Base-by-base conservation (phyloP, 179 eudicot genomes). In the Corrigiola litoralis region DNA sequence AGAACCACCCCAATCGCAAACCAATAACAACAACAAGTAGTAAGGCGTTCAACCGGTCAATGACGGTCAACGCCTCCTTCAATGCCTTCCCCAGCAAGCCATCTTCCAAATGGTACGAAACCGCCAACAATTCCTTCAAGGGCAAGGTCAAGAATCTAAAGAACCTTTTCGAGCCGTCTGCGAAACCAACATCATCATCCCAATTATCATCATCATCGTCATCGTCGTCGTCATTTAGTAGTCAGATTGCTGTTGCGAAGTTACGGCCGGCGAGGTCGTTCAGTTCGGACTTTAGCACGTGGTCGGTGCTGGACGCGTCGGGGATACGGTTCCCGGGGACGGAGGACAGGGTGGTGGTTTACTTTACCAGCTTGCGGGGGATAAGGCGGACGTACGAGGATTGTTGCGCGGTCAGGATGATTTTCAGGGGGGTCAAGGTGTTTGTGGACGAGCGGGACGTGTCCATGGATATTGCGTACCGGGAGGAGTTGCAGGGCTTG, bases 391-490 rank as follows among this genome's bases (percentile, higher is more conserved):
- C 96, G 0, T 85, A 46, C 27, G 88, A 87, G 73, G 98, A 92
- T 78, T 89, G 95, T 32, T 77, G 70, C 55, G 70, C 86, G 0
- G 87, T 84, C 0, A 69, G 88, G 51, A 73, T 81, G 92, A 87
- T 90, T 11, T 64, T 92, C 4, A 72, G 80, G 18, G 90, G 85
- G 0, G 82, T 70, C 57, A 75, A 80, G 61, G 88, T 92, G 53
- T 67, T 72, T 14, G 85, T 92, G 0, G 98, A 92, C 21, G 95
- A 90, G 25, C 62, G 98, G 1, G 96, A 92, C 33, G 77, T 90
- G 10, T 92, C 92, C 0, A 90, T 92, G 98, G 96, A 92, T 60
- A 61, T 70, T 1, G 83, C 83, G 0, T 89, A 82, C 28, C 79
- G 60, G 70, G 85, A 69, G 51, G 98, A 92, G 54, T 66, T 92